Evolutionary conservation across 345 rosid genomes (phyloP).

Genomic region (Populus davidiana): DNA sequence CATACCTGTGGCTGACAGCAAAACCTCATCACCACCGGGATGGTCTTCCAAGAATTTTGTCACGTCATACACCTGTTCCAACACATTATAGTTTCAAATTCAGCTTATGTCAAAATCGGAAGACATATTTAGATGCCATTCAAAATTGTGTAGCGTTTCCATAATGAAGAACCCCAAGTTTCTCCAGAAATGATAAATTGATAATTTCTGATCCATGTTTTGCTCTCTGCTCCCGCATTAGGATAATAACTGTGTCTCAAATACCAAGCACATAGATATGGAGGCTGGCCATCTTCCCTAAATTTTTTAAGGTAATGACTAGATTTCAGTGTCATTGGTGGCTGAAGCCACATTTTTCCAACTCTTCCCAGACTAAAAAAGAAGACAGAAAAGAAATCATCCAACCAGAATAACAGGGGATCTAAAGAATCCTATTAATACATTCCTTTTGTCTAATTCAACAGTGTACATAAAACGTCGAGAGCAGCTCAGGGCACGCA

Average conservation of each 20-base stretch:
- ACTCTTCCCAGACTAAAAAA: background rate
- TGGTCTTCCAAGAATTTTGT: conserved; percentile 33
- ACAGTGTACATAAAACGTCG: too few species aligned
- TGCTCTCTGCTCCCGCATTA: background rate
- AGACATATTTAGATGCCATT: background rate
- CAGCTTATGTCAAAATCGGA: background rate
- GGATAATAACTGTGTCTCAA: background rate
- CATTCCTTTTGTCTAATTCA: background rate
- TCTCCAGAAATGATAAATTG: background rate
- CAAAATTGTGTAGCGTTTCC: background rate
- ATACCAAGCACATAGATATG: background rate
- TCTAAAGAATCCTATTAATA: background rate
- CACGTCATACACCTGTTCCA: conserved; percentile 23
- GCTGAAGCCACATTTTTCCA: background rate
- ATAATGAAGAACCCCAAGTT: background rate
- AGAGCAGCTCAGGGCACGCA: too few species aligned
- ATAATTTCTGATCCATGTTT: background rate
- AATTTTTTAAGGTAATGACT: background rate
- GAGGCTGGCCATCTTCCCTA: background rate
- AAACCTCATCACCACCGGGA: conserved; percentile 33
- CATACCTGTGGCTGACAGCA: conserved; percentile 30
- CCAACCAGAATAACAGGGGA: background rate
- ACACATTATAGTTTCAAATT: background rate
- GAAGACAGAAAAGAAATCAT: too few species aligned
- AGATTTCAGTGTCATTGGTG: too few species aligned